Evolutionary conservation across 2,329 filamentous ascomycete species (phyloP).

Genomic region (Dryadomyces sulphureus): DNA sequence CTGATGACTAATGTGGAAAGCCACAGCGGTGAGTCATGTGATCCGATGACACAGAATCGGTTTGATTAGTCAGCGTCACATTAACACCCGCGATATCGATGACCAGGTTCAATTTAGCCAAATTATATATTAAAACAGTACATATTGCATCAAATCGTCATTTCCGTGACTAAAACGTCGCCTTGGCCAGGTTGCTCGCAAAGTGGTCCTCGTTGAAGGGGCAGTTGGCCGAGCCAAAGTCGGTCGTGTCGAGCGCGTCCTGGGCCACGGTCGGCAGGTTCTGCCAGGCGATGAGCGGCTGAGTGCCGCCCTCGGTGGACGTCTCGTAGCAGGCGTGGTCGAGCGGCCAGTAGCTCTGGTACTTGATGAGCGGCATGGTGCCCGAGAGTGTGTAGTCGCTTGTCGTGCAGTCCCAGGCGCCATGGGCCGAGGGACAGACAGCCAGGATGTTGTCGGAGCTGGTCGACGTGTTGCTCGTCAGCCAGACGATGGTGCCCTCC

Average conservation of each 20-base stretch:
- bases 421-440: constrained; percentile 21
- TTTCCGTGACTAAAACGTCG: constrained; percentile 5
- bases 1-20: constrained; percentile 5
- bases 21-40: constrained; percentile 1
- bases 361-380: constrained; percentile 16
- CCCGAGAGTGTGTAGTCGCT: constrained; percentile 11
- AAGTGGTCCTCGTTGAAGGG: constrained; percentile 21
- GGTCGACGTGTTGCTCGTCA: constrained; percentile 14
- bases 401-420: constrained; percentile 17
- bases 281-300: constrained; percentile 29
- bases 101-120: no score
- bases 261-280: constrained; percentile 19
- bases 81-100: no score
- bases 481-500: constrained; percentile 21
- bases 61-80: no score
- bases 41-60: no score
- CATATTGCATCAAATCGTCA: no score
- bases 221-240: constrained; percentile 26
- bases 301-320: constrained; percentile 17
- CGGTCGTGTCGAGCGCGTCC: constrained; percentile 20
- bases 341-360: constrained; percentile 16
- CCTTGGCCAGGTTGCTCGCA: constrained; percentile 9
- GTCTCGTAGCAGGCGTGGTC: constrained; percentile 18
- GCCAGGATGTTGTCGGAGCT: constrained; percentile 19
- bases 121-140: no score